Percentiles rank a stretch among this genome's conserved stretches.
These are phyloP conservation scores for Ramalina peruviana DNA, from an alignment of 495 filamentous ascomycete genomes.

Conservation along the genomic window DNA sequence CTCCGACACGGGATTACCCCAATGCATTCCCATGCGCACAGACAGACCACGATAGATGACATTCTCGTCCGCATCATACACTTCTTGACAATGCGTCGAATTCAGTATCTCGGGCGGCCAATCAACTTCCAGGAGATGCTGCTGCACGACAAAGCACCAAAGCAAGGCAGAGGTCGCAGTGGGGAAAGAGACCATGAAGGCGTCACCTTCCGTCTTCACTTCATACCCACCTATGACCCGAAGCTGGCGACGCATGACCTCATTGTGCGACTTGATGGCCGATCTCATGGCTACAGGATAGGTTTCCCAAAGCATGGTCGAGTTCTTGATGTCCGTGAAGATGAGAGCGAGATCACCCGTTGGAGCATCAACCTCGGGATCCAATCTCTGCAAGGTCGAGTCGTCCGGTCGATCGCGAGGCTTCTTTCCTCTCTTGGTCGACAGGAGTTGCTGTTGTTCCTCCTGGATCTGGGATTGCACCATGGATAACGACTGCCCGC, in stretches of 20 bases:
- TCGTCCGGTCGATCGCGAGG: slow-evolving; percentile 55
- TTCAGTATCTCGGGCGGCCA: slow-evolving; percentile 91
- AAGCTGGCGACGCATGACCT: slow-evolving; percentile 84
- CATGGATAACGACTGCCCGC: slow-evolving; percentile 67
- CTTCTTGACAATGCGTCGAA: slow-evolving; percentile 69
- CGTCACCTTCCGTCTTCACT: slow-evolving; percentile 98
- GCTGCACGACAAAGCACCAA: slow-evolving; percentile 93
- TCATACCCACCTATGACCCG: slow-evolving; percentile 93
- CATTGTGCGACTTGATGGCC: slow-evolving; percentile 91
- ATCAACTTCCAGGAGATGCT: slow-evolving; percentile 65
- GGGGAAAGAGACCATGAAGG: slow-evolving; percentile 97
- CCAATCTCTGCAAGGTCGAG: slow-evolving; percentile 69
- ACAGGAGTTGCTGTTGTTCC: slow-evolving; percentile 49
- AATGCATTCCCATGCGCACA: slow-evolving; percentile 95
- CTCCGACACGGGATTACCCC: slow-evolving; percentile 86
- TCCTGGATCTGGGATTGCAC: slow-evolving; percentile 56
- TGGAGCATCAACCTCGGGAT: slow-evolving; percentile 78
- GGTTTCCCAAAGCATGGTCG: slow-evolving; percentile 91
- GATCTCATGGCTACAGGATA: slow-evolving; percentile 89
- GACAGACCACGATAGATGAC: slow-evolving; percentile 86
- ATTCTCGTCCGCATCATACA: slow-evolving; percentile 70
- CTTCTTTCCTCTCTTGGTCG: slow-evolving; percentile 43
- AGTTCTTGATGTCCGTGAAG: slow-evolving; percentile 99
- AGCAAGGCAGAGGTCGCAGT: slow-evolving; percentile 85
- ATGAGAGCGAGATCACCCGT: slow-evolving; percentile 82